Conservation (phyloP, 768 basidiomycete genomes). For the Naganishia onofrii region DNA sequence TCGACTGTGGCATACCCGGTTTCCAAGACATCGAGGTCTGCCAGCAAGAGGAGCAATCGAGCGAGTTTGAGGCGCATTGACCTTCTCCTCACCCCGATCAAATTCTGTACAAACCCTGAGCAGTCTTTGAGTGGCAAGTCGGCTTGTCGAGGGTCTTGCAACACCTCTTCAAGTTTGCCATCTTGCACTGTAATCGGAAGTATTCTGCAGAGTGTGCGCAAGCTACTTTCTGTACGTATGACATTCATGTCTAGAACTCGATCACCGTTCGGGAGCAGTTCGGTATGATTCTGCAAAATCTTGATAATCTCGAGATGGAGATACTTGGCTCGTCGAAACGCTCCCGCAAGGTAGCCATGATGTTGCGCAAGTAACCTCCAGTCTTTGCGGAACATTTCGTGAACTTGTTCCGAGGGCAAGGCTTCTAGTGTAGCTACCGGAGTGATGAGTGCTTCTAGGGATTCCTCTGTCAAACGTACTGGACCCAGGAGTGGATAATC, state of each 20-base stretch:
- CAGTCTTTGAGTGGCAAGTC: background rate
- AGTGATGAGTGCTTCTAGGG: conserved; percentile 20
- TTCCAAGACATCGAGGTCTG: conserved; percentile 12
- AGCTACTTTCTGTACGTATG: background rate
- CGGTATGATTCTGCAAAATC: background rate
- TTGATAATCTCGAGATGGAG: conserved; percentile 23
- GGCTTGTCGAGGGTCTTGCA: background rate
- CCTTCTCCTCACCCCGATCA: background rate
- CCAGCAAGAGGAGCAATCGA: conserved; percentile 4
- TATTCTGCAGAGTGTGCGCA: conserved; percentile 16
- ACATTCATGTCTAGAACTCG: background rate
- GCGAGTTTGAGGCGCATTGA: conserved; percentile 15
- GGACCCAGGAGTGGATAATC: background rate
- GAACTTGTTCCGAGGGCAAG: conserved; percentile 30
- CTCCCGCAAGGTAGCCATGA: conserved; percentile 72
- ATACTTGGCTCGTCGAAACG: conserved; percentile 61
- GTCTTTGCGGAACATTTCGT: conserved; percentile 67
- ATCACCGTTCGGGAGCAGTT: conserved; percentile 1
- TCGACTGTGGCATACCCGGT: background rate
- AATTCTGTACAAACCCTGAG: background rate
- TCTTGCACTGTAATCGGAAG: conserved; percentile 21
- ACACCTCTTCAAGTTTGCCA: background rate
- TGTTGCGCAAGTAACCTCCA: conserved; percentile 67
- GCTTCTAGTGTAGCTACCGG: conserved; percentile 30
- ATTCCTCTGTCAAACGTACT: conserved; percentile 16